Percentiles rank a stretch among this genome's conserved stretches.
Evolutionary conservation across 257 asterid species (phyloP).

Genomic region (Solanum acaule): DNA sequence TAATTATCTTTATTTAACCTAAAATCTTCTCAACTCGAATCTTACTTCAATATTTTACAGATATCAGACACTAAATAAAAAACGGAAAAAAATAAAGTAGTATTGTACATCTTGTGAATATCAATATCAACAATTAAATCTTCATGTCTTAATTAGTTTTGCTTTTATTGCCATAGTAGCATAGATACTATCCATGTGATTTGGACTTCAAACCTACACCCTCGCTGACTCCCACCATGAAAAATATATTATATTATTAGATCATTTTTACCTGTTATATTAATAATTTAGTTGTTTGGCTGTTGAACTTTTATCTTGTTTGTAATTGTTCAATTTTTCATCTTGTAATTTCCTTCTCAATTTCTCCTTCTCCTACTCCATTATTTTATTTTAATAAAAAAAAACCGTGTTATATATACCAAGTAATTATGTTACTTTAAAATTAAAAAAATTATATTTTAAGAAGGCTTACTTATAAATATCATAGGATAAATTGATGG

Average conservation of each 20-base stretch:
- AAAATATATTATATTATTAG: too few relatives aligned
- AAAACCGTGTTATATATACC: too few relatives aligned
- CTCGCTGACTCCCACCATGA: neutral
- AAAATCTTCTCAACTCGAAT: neutral
- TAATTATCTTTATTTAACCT: neutral
- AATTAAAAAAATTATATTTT: neutral
- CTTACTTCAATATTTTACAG: neutral
- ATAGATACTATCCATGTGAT: neutral
- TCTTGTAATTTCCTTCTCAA: neutral
- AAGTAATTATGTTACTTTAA: neutral
- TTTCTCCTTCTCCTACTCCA: too few relatives aligned
- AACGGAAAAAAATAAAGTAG: neutral
- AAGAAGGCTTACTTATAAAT: neutral
- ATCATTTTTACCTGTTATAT: too few relatives aligned
- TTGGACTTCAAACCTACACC: neutral
- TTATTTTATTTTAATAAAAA: too few relatives aligned
- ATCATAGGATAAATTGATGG: neutral
- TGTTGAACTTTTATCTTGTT: too few relatives aligned
- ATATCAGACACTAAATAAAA: neutral
- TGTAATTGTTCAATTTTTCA: too few relatives aligned
- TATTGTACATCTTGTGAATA: neutral
- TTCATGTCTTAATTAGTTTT: neutral
- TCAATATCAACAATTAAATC: neutral
- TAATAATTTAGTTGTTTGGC: neutral
- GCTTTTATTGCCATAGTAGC: neutral